These are phyloP conservation scores for Torulaspora quercuum DNA, from an alignment of 805 yeast species.

Conservation along the genomic window DNA sequence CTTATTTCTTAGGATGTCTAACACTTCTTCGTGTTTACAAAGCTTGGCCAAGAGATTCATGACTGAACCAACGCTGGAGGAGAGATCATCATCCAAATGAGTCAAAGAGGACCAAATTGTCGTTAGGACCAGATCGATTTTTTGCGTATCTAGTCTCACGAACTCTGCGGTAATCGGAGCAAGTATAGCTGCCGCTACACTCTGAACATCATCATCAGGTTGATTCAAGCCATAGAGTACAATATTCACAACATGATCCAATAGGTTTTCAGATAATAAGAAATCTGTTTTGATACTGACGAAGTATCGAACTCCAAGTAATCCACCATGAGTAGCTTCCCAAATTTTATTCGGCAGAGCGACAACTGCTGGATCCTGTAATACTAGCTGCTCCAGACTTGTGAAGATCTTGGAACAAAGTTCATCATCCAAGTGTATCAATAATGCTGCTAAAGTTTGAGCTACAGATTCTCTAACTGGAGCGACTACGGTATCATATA, in stretches of 20 bases:
- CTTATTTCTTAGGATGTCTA: conserved; percentile 63
- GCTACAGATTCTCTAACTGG: conserved; percentile 98
- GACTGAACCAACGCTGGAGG: conserved; percentile 92
- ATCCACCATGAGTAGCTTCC: conserved; percentile 99
- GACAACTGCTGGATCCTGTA: conserved; percentile 49
- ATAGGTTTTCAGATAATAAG: conserved; percentile 51
- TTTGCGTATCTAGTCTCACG: conserved; percentile 55
- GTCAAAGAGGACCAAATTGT: conserved; percentile 91
- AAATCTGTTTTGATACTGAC: conserved; percentile 85
- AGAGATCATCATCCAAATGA: conserved; percentile 82
- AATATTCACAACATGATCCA: conserved; percentile 73
- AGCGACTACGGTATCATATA: conserved; percentile 95
- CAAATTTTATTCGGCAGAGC: conserved; percentile 55
- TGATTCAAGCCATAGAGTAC: conserved; percentile 81
- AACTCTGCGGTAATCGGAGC: conserved; percentile 88
- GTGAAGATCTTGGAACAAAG: conserved; percentile 60
- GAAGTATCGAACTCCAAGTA: conserved; percentile 86
- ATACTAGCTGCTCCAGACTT: conserved; percentile 62
- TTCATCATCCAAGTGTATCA: conserved; percentile 61
- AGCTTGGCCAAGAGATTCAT: conserved; percentile 89
- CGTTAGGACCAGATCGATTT: conserved; percentile 47
- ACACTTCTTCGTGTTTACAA: conserved; percentile 75
- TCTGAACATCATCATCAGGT: conserved; percentile 92
- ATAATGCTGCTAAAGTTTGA: conserved; percentile 84
- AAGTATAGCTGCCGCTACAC: conserved; percentile 91